phyloP scores from a whole-genome alignment of 768 basidiomycete species.

The Cantharellus anzutake region DNA sequence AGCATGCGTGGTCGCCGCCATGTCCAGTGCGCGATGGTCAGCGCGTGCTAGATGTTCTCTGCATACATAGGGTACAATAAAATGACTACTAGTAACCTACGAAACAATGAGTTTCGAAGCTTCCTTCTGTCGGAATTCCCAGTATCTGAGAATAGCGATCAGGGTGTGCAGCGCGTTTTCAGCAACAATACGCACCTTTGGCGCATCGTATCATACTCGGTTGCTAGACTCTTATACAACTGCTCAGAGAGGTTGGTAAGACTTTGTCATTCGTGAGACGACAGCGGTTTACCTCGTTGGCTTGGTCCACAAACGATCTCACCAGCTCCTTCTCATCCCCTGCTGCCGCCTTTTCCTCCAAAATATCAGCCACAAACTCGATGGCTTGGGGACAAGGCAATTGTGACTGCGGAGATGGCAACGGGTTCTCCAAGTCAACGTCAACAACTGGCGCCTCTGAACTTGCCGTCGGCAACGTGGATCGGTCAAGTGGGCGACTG shows the following conservation, averaged over 20 bases:
- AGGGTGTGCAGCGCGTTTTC: slow-evolving; percentile 8
- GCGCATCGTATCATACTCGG: slow-evolving; percentile 53
- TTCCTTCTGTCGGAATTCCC: slow-evolving; percentile 35
- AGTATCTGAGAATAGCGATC: slow-evolving; percentile 31
- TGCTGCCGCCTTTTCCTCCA: slow-evolving; percentile 26
- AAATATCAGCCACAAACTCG: slow-evolving; percentile 67
- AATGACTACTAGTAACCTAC: too few species aligned
- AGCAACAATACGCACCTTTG: slow-evolving; percentile 33
- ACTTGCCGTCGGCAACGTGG: not conserved
- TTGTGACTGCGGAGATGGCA: slow-evolving; percentile 41
- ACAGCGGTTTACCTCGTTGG: not conserved
- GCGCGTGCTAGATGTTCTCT: too few species aligned
- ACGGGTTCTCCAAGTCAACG: slow-evolving; percentile 54
- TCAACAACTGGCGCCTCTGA: slow-evolving; percentile 17
- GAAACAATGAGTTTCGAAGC: not conserved
- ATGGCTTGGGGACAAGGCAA: slow-evolving; percentile 64
- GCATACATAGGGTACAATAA: too few species aligned
- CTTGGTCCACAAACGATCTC: not conserved
- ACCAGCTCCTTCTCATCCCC: slow-evolving; percentile 16
- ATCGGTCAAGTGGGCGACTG: slow-evolving; percentile 16
- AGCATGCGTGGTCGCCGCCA: too few species aligned
- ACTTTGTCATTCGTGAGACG: slow-evolving; percentile 2
- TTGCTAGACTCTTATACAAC: slow-evolving; percentile 54
- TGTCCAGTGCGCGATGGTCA: too few species aligned
- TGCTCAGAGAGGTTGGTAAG: slow-evolving; percentile 14